Percentiles rank a stretch among this genome's conserved stretches.
phyloP scores from a whole-genome alignment of 441 rosid genomes.

The Erodium texanum region DNA sequence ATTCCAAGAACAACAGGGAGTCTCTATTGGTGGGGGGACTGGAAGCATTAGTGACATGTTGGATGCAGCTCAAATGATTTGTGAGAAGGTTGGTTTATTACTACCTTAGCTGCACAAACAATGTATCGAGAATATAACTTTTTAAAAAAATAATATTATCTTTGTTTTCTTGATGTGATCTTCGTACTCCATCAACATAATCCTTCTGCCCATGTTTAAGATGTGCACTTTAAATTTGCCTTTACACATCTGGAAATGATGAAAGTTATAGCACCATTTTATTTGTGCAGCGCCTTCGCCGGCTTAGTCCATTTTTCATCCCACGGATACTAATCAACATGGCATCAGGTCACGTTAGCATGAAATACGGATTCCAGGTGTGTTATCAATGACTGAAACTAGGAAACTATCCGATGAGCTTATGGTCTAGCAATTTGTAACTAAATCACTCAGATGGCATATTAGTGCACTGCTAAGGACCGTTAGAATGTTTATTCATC shows the following conservation, averaged over 20 bases:
- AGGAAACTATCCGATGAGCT: conserved; percentile 6
- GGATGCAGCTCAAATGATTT: conserved; percentile 83
- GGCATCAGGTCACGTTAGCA: conserved; percentile 95
- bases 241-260: conserved; percentile 11
- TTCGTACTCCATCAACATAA: not conserved
- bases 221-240: conserved; percentile 7
- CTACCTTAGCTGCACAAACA: conserved; percentile 4
- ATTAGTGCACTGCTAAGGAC: not conserved
- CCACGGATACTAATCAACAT: conserved; percentile 84
- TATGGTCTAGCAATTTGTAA: conserved; percentile 5
- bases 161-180: not conserved
- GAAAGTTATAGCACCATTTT: conserved; percentile 19
- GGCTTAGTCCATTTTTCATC: conserved; percentile 88
- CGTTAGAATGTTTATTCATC: not conserved
- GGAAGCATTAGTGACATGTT: conserved; percentile 81
- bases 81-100: conserved; percentile 54
- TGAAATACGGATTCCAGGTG: conserved; percentile 91
- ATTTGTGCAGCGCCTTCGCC: conserved; percentile 56
- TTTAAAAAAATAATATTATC: not conserved
- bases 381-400: conserved; percentile 8
- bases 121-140: not conserved
- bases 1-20: conserved; percentile 59
- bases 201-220: not conserved
- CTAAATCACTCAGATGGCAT: not conserved
- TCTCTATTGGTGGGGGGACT: conserved; percentile 87